Conservation (phyloP, 108 stramenopile species). For the Cylindrotheca fusiformis region DNA sequence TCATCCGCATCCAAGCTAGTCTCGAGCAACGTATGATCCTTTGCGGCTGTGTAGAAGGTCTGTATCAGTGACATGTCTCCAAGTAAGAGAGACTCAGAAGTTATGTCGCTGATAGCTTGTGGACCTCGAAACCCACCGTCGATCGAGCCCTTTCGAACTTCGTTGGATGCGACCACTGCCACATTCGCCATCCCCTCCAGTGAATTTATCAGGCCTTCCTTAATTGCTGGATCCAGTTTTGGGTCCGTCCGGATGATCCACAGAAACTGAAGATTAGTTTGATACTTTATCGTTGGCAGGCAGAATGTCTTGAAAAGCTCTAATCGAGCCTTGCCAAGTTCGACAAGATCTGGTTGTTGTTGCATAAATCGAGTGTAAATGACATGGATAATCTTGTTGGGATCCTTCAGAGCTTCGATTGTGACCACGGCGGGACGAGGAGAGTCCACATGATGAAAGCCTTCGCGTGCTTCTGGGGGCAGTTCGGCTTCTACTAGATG, state of each 20-base stretch:
- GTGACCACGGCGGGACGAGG: no score
- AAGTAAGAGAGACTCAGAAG: constrained; percentile 4
- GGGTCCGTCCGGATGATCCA: constrained; percentile 66
- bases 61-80: constrained; percentile 36
- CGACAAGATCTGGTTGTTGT: constrained; percentile 42
- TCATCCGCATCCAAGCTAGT: constrained; percentile 80
- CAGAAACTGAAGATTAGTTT: constrained; percentile 40
- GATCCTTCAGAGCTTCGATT: no score
- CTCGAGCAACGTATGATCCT: constrained; percentile 43
- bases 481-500: no score
- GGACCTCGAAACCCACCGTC: neutral
- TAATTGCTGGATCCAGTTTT: constrained; percentile 28
- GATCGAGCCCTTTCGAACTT: constrained; percentile 31
- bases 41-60: constrained; percentile 21
- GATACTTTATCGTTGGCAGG: constrained; percentile 44
- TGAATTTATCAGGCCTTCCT: constrained; percentile 12
- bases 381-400: constrained; percentile 41
- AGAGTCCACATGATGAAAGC: no score
- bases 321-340: constrained; percentile 47
- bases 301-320: constrained; percentile 61
- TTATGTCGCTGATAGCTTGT: neutral
- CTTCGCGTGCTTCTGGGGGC: no score
- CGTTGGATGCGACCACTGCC: constrained; percentile 7
- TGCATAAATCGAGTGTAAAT: constrained; percentile 68
- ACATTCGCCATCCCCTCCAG: constrained; percentile 43